These are phyloP conservation scores for Solidago caesia DNA, from an alignment of 129 eudicot genomes.

Conservation along the genomic window DNA sequence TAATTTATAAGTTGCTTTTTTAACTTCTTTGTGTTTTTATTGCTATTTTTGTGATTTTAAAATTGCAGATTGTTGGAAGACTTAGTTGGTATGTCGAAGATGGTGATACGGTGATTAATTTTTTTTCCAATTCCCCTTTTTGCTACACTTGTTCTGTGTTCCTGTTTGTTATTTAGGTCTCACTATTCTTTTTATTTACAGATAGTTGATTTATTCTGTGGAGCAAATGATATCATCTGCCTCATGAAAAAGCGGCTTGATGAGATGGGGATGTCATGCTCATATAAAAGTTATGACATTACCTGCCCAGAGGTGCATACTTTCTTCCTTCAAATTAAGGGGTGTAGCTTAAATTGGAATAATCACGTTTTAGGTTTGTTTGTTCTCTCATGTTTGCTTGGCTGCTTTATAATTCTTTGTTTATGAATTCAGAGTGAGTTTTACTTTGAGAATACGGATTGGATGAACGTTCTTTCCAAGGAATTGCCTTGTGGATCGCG, in stretches of 20 bases:
- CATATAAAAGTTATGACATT: constrained; percentile 65
- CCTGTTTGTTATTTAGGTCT: too few relatives aligned
- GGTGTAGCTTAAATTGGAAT: too few relatives aligned
- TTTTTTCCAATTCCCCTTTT: neutral
- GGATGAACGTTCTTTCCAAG: constrained; percentile 51
- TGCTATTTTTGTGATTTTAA: neutral
- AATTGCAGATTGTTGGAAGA: constrained; percentile 59
- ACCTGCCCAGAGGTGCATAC: constrained; percentile 56
- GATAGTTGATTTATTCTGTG: constrained; percentile 89
- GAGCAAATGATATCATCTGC: constrained; percentile 83
- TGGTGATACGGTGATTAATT: constrained; percentile 65
- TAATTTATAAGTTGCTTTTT: too few relatives aligned
- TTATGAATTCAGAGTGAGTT: constrained; percentile 54
- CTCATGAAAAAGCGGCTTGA: constrained; percentile 66
- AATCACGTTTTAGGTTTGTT: neutral
- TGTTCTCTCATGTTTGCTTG: neutral
- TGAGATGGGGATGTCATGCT: constrained; percentile 53
- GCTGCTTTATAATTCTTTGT: constrained; percentile 7
- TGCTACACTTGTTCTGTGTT: neutral
- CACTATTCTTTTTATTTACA: constrained; percentile 27
- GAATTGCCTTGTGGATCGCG: constrained; percentile 64
- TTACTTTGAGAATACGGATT: constrained; percentile 71
- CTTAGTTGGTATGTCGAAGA: constrained; percentile 68
- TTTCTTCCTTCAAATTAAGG: neutral
- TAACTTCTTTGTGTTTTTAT: too few relatives aligned